A percentile compares a stretch with the other conserved stretches of the same genome.
phyloP scores from a whole-genome alignment of 2,329 filamentous ascomycete genomes.

The Beauveria medogensis region DNA sequence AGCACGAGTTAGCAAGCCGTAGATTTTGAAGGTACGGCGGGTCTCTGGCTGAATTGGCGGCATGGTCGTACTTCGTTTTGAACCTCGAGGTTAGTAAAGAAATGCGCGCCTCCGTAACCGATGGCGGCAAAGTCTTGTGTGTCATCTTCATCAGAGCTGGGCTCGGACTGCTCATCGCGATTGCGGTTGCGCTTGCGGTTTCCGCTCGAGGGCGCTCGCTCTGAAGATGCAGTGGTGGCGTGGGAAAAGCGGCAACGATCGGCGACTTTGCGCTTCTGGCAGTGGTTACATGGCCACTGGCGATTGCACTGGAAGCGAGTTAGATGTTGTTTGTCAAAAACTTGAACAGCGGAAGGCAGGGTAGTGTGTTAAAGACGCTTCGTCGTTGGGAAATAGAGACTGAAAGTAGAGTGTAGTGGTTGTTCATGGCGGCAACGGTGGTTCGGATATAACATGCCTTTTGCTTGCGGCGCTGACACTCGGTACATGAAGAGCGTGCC shows the following conservation, averaged over 20 bases:
- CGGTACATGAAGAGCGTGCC: slow-evolving; percentile 32
- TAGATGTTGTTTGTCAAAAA: slow-evolving; percentile 7
- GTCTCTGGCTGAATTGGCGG: not conserved
- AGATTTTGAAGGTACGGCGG: not conserved
- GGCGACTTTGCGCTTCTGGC: slow-evolving; percentile 31
- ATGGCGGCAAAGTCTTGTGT: slow-evolving; percentile 25
- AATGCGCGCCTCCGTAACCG: slow-evolving; percentile 28
- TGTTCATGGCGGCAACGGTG: not conserved
- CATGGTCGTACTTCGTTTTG: slow-evolving; percentile 18
- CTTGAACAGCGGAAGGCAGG: not conserved
- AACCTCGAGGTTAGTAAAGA: slow-evolving; percentile 21
- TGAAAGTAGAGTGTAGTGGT: not conserved
- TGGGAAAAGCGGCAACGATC: slow-evolving; percentile 27
- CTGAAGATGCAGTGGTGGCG: slow-evolving; percentile 15
- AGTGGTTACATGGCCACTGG: slow-evolving; percentile 32
- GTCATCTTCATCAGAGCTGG: slow-evolving; percentile 18
- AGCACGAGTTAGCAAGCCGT: not conserved
- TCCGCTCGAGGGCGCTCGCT: slow-evolving; percentile 13
- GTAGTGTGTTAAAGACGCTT: not conserved
- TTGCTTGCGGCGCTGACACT: slow-evolving; percentile 33
- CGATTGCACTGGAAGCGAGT: slow-evolving; percentile 26
- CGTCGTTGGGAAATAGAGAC: not conserved
- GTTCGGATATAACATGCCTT: slow-evolving; percentile 20
- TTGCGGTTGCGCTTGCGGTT: slow-evolving; percentile 12
- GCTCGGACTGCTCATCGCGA: slow-evolving; percentile 13